Evolutionary conservation across 73 alveolate species (phyloP).

Genomic region (Chromera velia): DNA sequence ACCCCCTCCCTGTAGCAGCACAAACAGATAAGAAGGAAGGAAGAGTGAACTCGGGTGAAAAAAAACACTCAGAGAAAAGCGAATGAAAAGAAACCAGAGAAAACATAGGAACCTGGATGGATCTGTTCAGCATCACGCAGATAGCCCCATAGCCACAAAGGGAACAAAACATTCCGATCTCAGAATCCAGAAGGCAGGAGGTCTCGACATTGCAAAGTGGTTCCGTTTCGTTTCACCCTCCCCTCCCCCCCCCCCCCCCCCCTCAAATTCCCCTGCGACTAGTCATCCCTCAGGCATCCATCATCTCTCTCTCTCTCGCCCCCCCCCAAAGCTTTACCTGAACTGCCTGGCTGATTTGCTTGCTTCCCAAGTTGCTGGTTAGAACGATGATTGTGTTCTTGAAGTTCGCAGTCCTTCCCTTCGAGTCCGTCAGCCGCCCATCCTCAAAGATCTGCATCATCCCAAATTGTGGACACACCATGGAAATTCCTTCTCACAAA

Average conservation of each 20-base stretch:
- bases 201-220: neutral
- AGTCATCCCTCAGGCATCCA: neutral
- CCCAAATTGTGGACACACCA: too few species aligned
- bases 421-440: constrained; percentile 46
- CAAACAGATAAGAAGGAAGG: neutral
- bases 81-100: too few species aligned
- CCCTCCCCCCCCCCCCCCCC: constrained; percentile 19
- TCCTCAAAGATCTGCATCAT: constrained; percentile 8
- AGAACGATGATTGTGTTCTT: constrained; percentile 33
- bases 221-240: constrained; percentile 12
- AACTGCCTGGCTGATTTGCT: neutral
- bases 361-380: constrained; percentile 43
- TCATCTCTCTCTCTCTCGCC: neutral
- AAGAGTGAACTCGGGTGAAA: neutral
- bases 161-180: neutral
- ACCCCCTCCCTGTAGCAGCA: neutral
- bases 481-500: too few species aligned
- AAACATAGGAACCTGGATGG: too few species aligned
- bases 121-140: neutral
- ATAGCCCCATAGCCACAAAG: neutral
- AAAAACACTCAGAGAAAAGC: too few species aligned
- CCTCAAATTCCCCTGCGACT: neutral
- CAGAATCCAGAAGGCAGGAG: neutral
- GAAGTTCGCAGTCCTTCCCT: constrained; percentile 31
- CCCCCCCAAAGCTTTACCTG: neutral